phyloP scores from a whole-genome alignment of 2,329 filamentous ascomycete species.

The Ophiostoma sp. region DNA sequence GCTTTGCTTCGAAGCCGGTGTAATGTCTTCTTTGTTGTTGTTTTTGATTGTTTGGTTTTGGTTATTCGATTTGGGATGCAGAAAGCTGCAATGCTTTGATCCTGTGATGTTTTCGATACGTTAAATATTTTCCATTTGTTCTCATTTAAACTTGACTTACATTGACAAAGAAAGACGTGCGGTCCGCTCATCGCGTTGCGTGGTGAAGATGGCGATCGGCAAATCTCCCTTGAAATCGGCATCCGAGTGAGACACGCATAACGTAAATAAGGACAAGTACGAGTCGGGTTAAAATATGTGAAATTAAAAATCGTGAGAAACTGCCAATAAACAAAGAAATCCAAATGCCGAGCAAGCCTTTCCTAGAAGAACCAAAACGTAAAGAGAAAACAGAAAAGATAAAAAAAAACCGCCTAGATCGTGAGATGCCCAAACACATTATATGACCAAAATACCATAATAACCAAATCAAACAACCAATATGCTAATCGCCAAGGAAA shows the following conservation, averaged over 20 bases:
- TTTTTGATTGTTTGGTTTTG: background rate
- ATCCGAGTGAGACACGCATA: background rate
- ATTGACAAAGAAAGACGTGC: conserved; percentile 1
- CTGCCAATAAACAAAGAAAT: background rate
- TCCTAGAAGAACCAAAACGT: background rate
- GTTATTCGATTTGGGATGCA: background rate
- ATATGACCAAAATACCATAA: background rate
- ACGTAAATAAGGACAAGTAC: background rate
- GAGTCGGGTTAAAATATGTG: background rate
- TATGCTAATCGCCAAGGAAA: background rate
- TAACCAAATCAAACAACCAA: background rate
- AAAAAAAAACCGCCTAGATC: background rate
- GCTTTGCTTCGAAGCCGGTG: conserved; percentile 36
- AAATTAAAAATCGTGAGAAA: background rate
- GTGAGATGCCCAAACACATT: conserved; percentile 6
- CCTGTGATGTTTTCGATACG: background rate
- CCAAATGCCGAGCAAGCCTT: background rate
- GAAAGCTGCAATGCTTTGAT: background rate
- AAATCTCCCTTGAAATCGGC: background rate
- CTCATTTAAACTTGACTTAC: background rate
- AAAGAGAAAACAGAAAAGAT: background rate
- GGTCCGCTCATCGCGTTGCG: background rate
- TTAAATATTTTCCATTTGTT: background rate
- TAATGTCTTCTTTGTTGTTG: background rate
- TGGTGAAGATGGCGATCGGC: conserved; percentile 2